Evolutionary conservation across 2,329 filamentous ascomycete species (phyloP).

Genomic region (Phyllosticta citriasiana): DNA sequence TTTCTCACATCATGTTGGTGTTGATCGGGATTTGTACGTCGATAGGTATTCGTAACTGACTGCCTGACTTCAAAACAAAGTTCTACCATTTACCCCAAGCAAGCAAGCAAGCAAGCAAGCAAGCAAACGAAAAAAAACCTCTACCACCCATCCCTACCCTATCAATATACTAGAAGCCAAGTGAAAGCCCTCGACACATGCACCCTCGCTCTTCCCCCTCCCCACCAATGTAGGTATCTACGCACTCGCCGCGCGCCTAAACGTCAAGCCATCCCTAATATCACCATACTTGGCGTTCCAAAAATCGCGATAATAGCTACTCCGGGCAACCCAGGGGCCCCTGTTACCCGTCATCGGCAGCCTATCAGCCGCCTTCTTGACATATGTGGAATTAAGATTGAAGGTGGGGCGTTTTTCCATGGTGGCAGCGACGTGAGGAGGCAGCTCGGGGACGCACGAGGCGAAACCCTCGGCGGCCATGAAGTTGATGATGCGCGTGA

Average conservation of each 20-base stretch:
- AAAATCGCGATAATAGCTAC: conserved; percentile 35
- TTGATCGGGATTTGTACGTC: too few species aligned
- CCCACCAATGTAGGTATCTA: not conserved
- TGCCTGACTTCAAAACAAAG: too few species aligned
- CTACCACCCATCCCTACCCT: too few species aligned
- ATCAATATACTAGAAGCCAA: too few species aligned
- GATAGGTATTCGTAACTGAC: too few species aligned
- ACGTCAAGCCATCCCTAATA: conserved; percentile 32
- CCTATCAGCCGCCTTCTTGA: conserved; percentile 31
- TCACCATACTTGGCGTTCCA: conserved; percentile 33
- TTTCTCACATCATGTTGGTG: too few species aligned
- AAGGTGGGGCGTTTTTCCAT: conserved; percentile 25
- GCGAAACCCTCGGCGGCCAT: conserved; percentile 26
- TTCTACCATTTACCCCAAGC: too few species aligned
- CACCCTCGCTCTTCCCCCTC: too few species aligned
- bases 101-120: too few species aligned
- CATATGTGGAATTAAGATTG: conserved; percentile 42
- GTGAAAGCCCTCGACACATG: too few species aligned
- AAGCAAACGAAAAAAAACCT: too few species aligned
- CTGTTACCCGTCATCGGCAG: conserved; percentile 40
- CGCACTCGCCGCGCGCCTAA: conserved; percentile 5
- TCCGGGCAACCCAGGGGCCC: conserved; percentile 35
- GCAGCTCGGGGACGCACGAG: not conserved
- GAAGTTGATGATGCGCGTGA: conserved; percentile 41
- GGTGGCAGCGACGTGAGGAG: not conserved